Base-by-base conservation (phyloP, 1,284 basidiomycete genomes). In the Sporisorium sorghi region DNA sequence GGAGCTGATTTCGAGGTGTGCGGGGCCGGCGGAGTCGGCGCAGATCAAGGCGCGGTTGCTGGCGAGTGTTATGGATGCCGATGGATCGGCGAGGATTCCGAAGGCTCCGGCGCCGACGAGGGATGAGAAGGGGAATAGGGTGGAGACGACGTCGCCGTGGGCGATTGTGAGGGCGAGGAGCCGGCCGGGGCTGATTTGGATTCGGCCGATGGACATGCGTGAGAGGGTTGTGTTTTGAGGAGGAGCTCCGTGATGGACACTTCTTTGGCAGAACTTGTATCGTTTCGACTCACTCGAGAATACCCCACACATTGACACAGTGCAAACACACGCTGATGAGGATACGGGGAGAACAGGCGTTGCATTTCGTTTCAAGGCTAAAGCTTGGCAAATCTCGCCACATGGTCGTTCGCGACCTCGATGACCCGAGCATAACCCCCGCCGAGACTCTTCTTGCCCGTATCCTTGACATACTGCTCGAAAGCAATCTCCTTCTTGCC, bases 101-200 rank as follows among this genome's bases (percentile, higher is more conserved):
- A 71, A 72, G 28, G 68, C 62, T 15, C 58, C 58, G n/a, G 61
- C 67, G 4, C 54, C 52, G 44, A 67, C 57, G 9, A 53, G 39
- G 44, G 63, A 67, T 43, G 55, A 28, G 15, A 43, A 62, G 52
- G 78, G 68, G n/a, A 53, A 69, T 3, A 55, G 24, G 35, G 44
- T 75, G 23, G 71, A 73, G 53, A 73, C 76, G 23, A 76, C 73
- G 0, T 60, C 58, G 30, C 78, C 80, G 14, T 82, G 73, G 74
- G 58, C 62, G 21, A 67, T 83, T 39, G 58, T 81, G 9, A 56
- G 81, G 19, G 79, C 81, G 21, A 68, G 81, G 12, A 69, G 66
- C 9, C 46, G 76, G 7, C 80, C 82, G 0, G 82, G 82, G 7
- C 23, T 77, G 32, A 72, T 80, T 42, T 83, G 81, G 81, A 63